Evolutionary conservation across 352 stramenopile genomes (phyloP).

Genomic region (Blastocystis sp.): DNA sequence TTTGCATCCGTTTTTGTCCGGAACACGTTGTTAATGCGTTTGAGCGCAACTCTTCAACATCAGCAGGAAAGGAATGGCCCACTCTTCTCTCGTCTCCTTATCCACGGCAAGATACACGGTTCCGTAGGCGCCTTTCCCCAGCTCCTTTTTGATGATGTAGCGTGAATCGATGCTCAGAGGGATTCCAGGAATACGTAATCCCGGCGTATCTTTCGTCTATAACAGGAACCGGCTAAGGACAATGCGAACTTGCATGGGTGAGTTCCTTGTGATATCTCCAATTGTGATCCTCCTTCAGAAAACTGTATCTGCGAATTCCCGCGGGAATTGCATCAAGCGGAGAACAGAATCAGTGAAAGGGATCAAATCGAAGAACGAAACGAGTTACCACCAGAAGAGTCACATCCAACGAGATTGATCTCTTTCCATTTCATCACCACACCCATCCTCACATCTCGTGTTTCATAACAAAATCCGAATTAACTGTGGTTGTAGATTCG

Average conservation of each 20-base stretch:
- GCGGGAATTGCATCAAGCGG: no score
- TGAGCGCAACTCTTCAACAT: conserved; percentile 54
- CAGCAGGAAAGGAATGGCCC: background rate
- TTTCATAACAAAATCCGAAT: no score
- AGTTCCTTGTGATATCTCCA: no score
- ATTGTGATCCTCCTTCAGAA: background rate
- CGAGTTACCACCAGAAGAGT: no score
- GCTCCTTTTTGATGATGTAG: conserved; percentile 68
- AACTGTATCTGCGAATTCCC: no score
- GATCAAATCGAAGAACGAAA: no score
- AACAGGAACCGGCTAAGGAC: background rate
- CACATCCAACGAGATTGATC: no score
- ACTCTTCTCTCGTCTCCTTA: conserved; percentile 51
- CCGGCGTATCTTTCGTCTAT: background rate
- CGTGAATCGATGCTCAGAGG: conserved; percentile 24
- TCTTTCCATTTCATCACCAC: no score
- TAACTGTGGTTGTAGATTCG: no score
- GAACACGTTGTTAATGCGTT: conserved; percentile 72
- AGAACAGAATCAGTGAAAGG: no score
- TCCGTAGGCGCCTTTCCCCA: conserved; percentile 69
- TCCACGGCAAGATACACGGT: conserved; percentile 64
- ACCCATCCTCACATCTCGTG: no score
- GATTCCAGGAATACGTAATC: conserved; percentile 45
- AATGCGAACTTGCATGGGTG: conserved; percentile 4
- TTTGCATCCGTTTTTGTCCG: conserved; percentile 75